These are phyloP conservation scores for Rugonectria rugulosa DNA, from an alignment of 2,329 filamentous ascomycete genomes.

Conservation along the genomic window DNA sequence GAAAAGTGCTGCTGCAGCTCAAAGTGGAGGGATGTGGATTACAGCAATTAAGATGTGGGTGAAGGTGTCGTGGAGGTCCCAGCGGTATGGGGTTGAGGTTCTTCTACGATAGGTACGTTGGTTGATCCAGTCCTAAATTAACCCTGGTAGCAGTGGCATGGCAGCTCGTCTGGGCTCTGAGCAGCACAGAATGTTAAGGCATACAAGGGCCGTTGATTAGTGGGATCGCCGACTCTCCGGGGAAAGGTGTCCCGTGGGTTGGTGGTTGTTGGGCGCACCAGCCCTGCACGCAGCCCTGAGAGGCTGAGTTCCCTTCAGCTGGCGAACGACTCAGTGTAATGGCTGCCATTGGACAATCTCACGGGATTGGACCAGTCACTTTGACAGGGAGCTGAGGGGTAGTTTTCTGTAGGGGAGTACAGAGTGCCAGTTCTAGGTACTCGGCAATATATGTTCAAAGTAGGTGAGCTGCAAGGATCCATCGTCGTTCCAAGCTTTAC, in stretches of 20 bases:
- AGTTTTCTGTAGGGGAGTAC: too few relatives aligned
- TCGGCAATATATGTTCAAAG: too few relatives aligned
- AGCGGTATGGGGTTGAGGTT: constrained; percentile 3
- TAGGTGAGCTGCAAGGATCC: too few relatives aligned
- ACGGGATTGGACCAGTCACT: too few relatives aligned
- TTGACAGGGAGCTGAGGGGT: too few relatives aligned
- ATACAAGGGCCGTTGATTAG: constrained; percentile 11
- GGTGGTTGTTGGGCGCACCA: constrained; percentile 3
- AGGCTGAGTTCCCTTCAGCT: constrained; percentile 9
- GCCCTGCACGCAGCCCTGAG: constrained; percentile 11
- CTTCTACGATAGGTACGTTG: too few relatives aligned
- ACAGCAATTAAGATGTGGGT: constrained; percentile 3
- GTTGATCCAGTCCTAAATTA: constrained; percentile 10
- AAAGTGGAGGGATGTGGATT: constrained; percentile 8
- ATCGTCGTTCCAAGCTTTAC: too few relatives aligned
- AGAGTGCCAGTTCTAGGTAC: too few relatives aligned
- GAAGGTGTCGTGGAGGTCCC: constrained; percentile 8
- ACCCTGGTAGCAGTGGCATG: not conserved
- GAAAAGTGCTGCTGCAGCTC: not conserved
- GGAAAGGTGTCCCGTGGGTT: not conserved
- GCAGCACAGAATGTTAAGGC: not conserved
- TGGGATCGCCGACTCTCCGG: constrained; percentile 12
- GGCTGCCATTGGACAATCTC: too few relatives aligned
- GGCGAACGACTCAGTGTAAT: not conserved
- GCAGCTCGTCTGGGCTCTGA: not conserved